Evolutionary conservation across 495 filamentous ascomycete genomes (phyloP).

Genomic region (Aspergillus haitiensis): DNA sequence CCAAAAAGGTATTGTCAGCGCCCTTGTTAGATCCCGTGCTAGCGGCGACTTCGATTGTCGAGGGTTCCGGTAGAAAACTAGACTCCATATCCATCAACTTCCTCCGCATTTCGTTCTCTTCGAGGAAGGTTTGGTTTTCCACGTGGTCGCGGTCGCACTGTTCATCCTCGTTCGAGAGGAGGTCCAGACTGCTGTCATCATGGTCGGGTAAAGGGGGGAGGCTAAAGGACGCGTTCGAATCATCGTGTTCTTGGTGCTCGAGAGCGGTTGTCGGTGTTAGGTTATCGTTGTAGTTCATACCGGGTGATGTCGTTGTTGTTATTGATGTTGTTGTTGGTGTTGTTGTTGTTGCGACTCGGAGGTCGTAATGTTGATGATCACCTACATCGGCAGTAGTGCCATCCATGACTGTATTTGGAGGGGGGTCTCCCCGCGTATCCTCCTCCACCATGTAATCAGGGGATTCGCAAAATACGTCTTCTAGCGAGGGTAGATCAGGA

Average conservation of each 20-base stretch:
- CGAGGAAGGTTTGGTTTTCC: constrained; percentile 52
- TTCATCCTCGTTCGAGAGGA: constrained; percentile 37
- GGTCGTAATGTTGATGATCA: constrained; percentile 19
- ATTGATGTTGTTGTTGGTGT: too few relatives aligned
- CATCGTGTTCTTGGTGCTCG: constrained; percentile 24
- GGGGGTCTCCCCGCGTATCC: constrained; percentile 33
- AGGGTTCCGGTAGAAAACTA: constrained; percentile 66
- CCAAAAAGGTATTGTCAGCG: constrained; percentile 46
- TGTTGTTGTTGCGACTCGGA: constrained; percentile 19
- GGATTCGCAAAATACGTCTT: constrained; percentile 38
- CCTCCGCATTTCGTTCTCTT: constrained; percentile 65
- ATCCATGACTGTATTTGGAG: constrained; percentile 29
- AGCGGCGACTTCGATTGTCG: constrained; percentile 43
- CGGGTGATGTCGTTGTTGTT: neutral
- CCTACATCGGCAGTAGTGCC: neutral
- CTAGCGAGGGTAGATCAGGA: constrained; percentile 36
- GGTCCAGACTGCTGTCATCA: constrained; percentile 39
- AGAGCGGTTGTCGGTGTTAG: constrained; percentile 11
- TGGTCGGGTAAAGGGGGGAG: constrained; percentile 43
- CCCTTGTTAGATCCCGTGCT: constrained; percentile 41
- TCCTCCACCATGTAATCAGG: constrained; percentile 40
- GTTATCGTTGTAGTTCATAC: constrained; percentile 15
- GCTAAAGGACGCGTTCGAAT: constrained; percentile 28
- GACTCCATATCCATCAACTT: constrained; percentile 86
- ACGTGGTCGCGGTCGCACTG: constrained; percentile 37